Base-by-base conservation (phyloP, 1,284 basidiomycete genomes). In the Puccinia triticina region DNA sequence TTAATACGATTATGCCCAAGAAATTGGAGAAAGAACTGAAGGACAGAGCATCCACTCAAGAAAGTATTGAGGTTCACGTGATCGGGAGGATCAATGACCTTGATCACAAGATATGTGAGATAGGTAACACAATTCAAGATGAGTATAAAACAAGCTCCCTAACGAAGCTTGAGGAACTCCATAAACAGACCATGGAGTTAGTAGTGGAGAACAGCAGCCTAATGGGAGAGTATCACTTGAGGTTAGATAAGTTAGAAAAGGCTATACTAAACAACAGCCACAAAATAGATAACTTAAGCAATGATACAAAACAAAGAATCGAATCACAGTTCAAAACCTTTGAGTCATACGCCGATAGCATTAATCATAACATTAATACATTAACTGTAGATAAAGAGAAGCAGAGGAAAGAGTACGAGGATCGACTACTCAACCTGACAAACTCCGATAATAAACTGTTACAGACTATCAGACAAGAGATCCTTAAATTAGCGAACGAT, bases 381-480 rank as follows among this genome's bases (percentile, higher is more conserved):
- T 10, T 64, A 3, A 34, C 59, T 10, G 12, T 1, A 10, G 2
- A 5, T 26, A 23, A 64, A 34, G 37, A 64, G 32, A 64, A 64
- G 1, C 7, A 8, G 18, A 64, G 14, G 37, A 26, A 64, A 7
- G 57, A 59, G 7, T 59, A 59, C 29, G 57, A 59, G 14, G 7
- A 29, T 26, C 26, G 57, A 29, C 57, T 59, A 29, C 21, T 59
- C 7, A 59, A 59, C 57, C 26, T 59, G 57, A 59, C 57, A 26
- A 59, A 59, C 26, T 59, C 57, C 10, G 57, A 59, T 29, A 59
- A 59, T 59, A 59, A 59, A 29, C 14, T 59, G 26, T 59, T 59
- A 59, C 57, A 59, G 14, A 29, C 29, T 2, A 64, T 64, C 4
- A 64, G 37, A 14, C n/a, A n/a, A n/a, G n/a, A n/a, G n/a, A n/a